phyloP scores from a whole-genome alignment of 108 stramenopile genomes.

The Cyclotella cryptica region DNA sequence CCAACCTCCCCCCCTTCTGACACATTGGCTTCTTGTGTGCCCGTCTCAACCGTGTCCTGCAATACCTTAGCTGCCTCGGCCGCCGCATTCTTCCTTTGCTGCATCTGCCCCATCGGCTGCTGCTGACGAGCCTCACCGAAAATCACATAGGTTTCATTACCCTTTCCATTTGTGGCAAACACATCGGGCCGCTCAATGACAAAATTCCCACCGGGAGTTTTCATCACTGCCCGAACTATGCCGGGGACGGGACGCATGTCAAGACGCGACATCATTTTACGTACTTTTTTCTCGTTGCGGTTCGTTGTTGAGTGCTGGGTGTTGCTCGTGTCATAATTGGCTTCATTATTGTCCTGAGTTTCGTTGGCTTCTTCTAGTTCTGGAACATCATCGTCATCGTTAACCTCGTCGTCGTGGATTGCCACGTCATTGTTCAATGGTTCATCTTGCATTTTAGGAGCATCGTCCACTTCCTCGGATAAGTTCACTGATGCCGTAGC shows the following conservation, averaged over 20 bases:
- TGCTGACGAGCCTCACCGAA: slow-evolving; percentile 73
- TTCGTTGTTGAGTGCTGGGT: slow-evolving; percentile 38
- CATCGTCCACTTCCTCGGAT: background rate
- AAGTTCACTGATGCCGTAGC: background rate
- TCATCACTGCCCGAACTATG: slow-evolving; percentile 78
- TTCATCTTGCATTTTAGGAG: background rate
- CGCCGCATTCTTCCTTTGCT: slow-evolving; percentile 44
- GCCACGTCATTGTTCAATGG: slow-evolving; percentile 16
- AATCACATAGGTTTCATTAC: slow-evolving; percentile 76
- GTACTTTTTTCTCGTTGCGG: slow-evolving; percentile 89
- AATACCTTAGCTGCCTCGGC: background rate
- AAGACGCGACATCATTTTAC: slow-evolving; percentile 85
- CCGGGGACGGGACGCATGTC: slow-evolving; percentile 73
- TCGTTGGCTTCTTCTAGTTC: slow-evolving; percentile 8
- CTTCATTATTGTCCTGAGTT: slow-evolving; percentile 23
- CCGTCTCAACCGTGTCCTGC: background rate
- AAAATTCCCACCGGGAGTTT: slow-evolving; percentile 76
- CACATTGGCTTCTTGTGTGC: background rate
- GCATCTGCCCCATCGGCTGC: slow-evolving; percentile 62
- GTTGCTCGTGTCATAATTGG: slow-evolving; percentile 18
- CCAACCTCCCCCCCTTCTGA: slow-evolving; percentile 24
- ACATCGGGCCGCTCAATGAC: slow-evolving; percentile 82
- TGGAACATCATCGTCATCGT: slow-evolving; percentile 27
- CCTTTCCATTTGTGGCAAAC: slow-evolving; percentile 50
- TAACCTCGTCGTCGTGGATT: slow-evolving; percentile 27